These are phyloP conservation scores for Pyronema omphalodes DNA, from an alignment of 495 filamentous ascomycete species.

Conservation along the genomic window DNA sequence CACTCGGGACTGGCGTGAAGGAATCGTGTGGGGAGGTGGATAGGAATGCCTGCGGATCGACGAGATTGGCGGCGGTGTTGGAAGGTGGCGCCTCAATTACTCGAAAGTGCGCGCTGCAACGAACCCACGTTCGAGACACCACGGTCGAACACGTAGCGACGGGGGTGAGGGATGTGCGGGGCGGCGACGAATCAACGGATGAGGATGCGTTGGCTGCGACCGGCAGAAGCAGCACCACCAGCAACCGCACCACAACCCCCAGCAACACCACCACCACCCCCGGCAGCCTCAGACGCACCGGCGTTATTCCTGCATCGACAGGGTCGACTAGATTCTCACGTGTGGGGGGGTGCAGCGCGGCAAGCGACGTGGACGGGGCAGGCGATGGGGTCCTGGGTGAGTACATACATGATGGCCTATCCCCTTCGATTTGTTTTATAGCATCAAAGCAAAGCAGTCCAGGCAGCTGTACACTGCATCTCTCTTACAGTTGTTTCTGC, in stretches of 20 bases:
- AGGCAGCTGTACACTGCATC: no score
- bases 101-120: neutral
- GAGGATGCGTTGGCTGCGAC: no score
- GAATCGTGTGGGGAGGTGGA: neutral
- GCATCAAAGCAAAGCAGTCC: no score
- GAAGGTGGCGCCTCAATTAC: neutral
- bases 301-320: neutral
- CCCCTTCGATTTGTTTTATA: constrained; percentile 5
- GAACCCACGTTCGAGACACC: neutral
- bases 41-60: neutral
- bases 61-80: neutral
- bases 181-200: neutral
- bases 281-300: no score
- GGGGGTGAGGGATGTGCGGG: neutral
- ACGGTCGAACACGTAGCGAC: neutral
- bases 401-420: neutral
- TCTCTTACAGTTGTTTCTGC: neutral
- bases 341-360: neutral
- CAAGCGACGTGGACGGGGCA: neutral
- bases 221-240: no score
- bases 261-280: no score
- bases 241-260: no score
- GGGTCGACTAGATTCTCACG: neutral
- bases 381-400: neutral
- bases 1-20: neutral